A percentile compares a stretch with the other conserved stretches of the same genome.
Evolutionary conservation across 805 yeast species (phyloP).

Genomic region (Scheffersomyces ergatensis): DNA sequence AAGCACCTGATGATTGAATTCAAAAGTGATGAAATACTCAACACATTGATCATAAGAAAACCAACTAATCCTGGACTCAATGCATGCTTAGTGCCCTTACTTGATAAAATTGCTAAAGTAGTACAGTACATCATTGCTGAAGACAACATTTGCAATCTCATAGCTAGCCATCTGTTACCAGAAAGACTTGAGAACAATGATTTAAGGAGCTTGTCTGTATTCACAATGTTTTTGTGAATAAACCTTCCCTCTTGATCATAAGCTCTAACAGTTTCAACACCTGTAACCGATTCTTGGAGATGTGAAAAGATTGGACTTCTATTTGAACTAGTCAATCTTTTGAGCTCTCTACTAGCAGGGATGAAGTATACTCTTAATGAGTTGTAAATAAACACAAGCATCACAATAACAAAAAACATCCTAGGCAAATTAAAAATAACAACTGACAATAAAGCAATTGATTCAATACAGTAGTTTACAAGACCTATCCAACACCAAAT

Average conservation of each 20-base stretch:
- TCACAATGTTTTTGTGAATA: constrained; percentile 16
- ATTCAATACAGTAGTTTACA: constrained; percentile 16
- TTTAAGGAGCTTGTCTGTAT: constrained; percentile 20
- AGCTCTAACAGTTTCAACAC: constrained; percentile 33
- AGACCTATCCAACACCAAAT: constrained; percentile 28
- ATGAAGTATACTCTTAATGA: constrained; percentile 26
- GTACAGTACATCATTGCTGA: constrained; percentile 27
- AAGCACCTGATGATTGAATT: constrained; percentile 30
- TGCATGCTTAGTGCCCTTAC: constrained; percentile 16
- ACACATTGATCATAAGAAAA: constrained; percentile 35
- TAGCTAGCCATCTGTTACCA: constrained; percentile 32
- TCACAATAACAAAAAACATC: constrained; percentile 25
- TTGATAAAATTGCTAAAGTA: constrained; percentile 20
- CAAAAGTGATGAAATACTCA: constrained; percentile 27
- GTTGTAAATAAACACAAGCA: constrained; percentile 25
- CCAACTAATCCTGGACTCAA: constrained; percentile 35
- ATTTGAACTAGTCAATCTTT: constrained; percentile 26
- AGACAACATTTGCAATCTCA: constrained; percentile 35
- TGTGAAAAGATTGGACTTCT: constrained; percentile 33
- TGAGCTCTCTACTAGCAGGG: constrained; percentile 34
- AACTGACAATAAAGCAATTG: constrained; percentile 25
- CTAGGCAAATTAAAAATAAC: constrained; percentile 29
- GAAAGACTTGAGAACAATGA: constrained; percentile 17
- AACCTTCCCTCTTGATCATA: constrained; percentile 27
- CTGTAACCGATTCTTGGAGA: constrained; percentile 34